phyloP scores from a whole-genome alignment of 1,284 basidiomycete genomes.

The Rhodotorula sp. region DNA sequence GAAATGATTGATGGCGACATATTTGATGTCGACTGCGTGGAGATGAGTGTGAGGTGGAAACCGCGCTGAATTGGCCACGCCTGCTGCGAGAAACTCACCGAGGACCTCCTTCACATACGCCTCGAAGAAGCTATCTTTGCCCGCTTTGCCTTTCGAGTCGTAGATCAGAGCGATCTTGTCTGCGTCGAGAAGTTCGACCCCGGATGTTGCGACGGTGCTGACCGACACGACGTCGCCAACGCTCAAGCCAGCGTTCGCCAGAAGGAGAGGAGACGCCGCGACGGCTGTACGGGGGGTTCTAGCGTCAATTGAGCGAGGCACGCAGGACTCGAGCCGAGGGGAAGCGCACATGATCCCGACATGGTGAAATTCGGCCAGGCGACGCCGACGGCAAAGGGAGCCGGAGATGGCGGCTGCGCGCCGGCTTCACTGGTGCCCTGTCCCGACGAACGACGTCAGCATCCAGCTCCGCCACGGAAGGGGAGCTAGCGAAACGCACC shows the following conservation, averaged over 20 bases:
- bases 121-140: slow-evolving; percentile 49
- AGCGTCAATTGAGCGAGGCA: background rate
- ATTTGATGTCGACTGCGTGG: slow-evolving; percentile 68
- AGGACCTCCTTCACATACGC: slow-evolving; percentile 53
- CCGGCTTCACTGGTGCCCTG: background rate
- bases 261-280: slow-evolving; percentile 29
- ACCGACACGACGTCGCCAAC: slow-evolving; percentile 35
- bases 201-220: slow-evolving; percentile 26
- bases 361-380: slow-evolving; percentile 47
- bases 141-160: slow-evolving; percentile 38
- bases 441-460: background rate
- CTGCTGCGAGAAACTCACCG: slow-evolving; percentile 40
- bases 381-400: slow-evolving; percentile 40
- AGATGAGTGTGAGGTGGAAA: background rate
- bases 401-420: background rate
- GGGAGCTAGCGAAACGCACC: slow-evolving; percentile 17
- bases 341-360: slow-evolving; percentile 20
- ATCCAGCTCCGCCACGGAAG: background rate
- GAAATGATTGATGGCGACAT: slow-evolving; percentile 63
- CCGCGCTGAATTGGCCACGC: background rate
- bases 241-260: slow-evolving; percentile 37
- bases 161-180: slow-evolving; percentile 41
- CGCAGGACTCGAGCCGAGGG: slow-evolving; percentile 2
- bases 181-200: slow-evolving; percentile 43
- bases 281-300: slow-evolving; percentile 20